A percentile compares a stretch with the other conserved stretches of the same genome.
Conservation (phyloP, 208 protist species). For the Trypanosoma brucei region DNA sequence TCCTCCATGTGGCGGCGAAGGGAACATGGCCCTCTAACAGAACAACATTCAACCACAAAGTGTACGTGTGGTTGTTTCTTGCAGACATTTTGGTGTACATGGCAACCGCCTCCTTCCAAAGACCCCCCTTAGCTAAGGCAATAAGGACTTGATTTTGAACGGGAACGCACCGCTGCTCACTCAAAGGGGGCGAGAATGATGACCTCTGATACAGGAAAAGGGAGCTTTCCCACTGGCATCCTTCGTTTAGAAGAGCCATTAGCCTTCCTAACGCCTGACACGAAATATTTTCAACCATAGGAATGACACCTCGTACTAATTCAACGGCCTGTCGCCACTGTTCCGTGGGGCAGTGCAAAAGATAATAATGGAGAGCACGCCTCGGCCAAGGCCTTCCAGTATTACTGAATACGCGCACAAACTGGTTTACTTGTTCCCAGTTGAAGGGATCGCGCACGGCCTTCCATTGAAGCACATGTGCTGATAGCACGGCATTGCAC, state of each 20-base stretch:
- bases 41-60: conserved; percentile 9
- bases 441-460: background rate
- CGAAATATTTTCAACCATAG: background rate
- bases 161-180: conserved; percentile 18
- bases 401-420: conserved; percentile 4
- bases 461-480: background rate
- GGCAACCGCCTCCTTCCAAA: conserved; percentile 20
- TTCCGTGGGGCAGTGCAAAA: conserved; percentile 1
- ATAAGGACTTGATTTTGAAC: conserved; percentile 47
- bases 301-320: conserved; percentile 1
- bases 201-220: conserved; percentile 4
- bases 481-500: background rate
- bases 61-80: conserved; percentile 11
- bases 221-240: conserved; percentile 4
- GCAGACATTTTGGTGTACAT: conserved; percentile 22
- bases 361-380: conserved; percentile 8
- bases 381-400: background rate
- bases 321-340: conserved; percentile 5
- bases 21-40: conserved; percentile 9
- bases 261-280: conserved; percentile 6
- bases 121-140: conserved; percentile 28
- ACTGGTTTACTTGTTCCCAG: background rate
- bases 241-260: conserved; percentile 11
- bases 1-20: conserved; percentile 5
- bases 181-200: background rate